These are phyloP conservation scores for Pouteria glomerata DNA, from an alignment of 148 eudicot genomes.

Conservation along the genomic window DNA sequence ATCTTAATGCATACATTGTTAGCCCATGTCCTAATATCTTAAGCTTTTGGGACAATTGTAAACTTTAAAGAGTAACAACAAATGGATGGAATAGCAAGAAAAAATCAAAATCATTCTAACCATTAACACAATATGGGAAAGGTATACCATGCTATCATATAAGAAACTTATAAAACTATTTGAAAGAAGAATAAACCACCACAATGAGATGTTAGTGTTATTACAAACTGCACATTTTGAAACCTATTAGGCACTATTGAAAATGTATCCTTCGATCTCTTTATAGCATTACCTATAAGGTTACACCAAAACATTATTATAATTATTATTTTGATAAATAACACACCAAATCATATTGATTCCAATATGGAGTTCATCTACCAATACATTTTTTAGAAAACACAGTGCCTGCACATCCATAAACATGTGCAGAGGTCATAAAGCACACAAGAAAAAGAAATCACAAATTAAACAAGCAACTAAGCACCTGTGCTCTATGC, in stretches of 20 bases:
- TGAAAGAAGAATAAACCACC: neutral
- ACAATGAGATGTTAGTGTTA: neutral
- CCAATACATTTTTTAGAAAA: neutral
- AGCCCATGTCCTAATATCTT: too few species aligned
- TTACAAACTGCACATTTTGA: neutral
- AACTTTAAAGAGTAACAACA: too few species aligned
- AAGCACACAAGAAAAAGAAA: neutral
- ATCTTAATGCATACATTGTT: too few species aligned
- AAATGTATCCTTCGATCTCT: neutral
- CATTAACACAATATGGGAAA: neutral
- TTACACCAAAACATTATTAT: too few species aligned
- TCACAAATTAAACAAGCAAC: neutral
- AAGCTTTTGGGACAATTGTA: too few species aligned
- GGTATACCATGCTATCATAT: neutral
- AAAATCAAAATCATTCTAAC: neutral
- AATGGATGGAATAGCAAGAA: neutral
- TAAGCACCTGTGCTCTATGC: constrained; percentile 86
- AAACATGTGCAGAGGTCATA: neutral
- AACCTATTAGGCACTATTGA: neutral
- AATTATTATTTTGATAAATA: too few species aligned
- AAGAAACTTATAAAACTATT: constrained; percentile 2
- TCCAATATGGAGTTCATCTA: neutral
- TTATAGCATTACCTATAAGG: neutral
- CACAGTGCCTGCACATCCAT: too few species aligned
- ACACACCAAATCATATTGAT: neutral